Percentiles rank a stretch among this genome's conserved stretches.
Conservation (phyloP, 768 basidiomycete species). For the Strobilomyces confusus region DNA sequence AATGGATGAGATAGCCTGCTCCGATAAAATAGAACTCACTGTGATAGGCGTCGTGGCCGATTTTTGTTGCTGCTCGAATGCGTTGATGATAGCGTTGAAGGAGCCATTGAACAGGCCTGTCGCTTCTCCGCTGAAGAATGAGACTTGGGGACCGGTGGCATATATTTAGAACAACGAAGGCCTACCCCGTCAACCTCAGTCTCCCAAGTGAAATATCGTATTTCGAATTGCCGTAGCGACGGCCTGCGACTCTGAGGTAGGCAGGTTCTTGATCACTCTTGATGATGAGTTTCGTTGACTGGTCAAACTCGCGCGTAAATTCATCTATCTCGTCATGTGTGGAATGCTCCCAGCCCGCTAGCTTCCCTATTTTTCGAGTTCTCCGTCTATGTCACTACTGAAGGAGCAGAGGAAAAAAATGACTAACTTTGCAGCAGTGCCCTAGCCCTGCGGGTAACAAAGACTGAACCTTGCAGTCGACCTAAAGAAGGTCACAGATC, state of each 20-base stretch:
- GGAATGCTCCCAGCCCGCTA: conserved; percentile 1
- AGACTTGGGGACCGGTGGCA: neutral
- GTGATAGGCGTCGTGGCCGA: neutral
- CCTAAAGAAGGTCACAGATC: neutral
- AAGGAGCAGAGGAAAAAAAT: neutral
- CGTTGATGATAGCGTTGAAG: conserved; percentile 3
- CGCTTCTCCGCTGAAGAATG: conserved; percentile 6
- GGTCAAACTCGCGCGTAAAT: conserved; percentile 1
- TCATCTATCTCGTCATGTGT: neutral
- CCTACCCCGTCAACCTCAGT: conserved; percentile 12
- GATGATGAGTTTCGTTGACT: neutral
- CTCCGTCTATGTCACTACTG: neutral
- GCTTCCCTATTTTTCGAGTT: neutral
- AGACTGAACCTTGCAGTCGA: neutral
- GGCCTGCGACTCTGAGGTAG: conserved; percentile 7
- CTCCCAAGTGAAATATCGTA: conserved; percentile 5
- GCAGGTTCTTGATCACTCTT: neutral
- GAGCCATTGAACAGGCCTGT: conserved; percentile 10
- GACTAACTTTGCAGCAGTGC: neutral
- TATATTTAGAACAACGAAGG: neutral
- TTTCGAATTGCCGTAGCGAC: neutral
- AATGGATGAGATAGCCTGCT: neutral
- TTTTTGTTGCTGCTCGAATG: conserved; percentile 12
- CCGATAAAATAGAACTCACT: neutral
- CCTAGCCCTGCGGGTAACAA: neutral